phyloP scores from a whole-genome alignment of 371 early-diverging fungal species.

The Mucor irregularis region DNA sequence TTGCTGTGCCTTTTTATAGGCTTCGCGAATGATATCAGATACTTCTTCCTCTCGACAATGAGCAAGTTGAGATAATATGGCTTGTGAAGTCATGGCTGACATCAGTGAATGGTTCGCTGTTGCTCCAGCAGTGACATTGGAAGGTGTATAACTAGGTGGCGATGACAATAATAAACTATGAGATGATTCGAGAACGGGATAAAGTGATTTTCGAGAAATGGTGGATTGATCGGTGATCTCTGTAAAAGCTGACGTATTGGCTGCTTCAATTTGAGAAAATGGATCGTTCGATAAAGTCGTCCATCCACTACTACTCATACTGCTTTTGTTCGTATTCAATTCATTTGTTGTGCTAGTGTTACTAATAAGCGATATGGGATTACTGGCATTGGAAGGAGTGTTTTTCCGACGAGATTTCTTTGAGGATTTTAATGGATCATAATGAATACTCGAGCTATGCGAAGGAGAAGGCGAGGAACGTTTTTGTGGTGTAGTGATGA shows the following conservation, averaged over 20 bases:
- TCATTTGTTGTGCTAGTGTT: neutral
- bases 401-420: neutral
- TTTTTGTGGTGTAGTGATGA: neutral
- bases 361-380: constrained; percentile 4
- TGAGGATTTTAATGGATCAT: constrained; percentile 3
- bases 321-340: constrained; percentile 4
- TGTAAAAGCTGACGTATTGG: constrained; percentile 25
- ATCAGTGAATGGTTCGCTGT: neutral
- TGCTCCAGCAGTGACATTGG: neutral
- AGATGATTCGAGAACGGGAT: constrained; percentile 2
- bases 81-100: neutral
- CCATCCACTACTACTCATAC: constrained; percentile 22
- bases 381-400: neutral
- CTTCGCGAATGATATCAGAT: constrained; percentile 9
- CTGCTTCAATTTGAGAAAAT: constrained; percentile 26
- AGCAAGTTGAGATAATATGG: neutral
- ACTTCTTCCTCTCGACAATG: neutral
- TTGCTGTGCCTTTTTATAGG: constrained; percentile 18
- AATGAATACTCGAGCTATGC: neutral
- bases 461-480: neutral
- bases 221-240: constrained; percentile 30
- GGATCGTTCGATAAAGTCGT: constrained; percentile 26
- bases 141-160: neutral
- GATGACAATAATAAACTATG: too few species aligned
- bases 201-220: constrained; percentile 23